phyloP scores from a whole-genome alignment of 2,329 filamentous ascomycete genomes.

The Tolypocladium capitatum region DNA sequence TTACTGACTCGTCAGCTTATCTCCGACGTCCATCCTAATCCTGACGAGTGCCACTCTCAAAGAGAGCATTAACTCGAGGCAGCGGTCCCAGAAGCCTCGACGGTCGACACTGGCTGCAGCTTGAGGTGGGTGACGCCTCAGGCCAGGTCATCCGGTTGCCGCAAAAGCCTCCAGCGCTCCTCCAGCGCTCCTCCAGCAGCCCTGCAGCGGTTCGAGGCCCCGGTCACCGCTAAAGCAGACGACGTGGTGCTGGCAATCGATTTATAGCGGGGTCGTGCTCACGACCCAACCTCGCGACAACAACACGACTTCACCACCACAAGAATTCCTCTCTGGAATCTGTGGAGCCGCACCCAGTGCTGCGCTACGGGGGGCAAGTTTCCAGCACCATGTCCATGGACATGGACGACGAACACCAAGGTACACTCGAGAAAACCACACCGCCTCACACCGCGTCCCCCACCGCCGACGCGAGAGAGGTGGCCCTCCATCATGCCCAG shows the following conservation, averaged over 20 bases:
- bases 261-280: not conserved
- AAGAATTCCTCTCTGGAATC: not conserved
- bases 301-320: not conserved
- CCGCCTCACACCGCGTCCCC: conserved; percentile 24
- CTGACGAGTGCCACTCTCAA: not conserved
- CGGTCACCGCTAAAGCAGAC: not conserved
- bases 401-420: conserved; percentile 28
- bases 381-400: conserved; percentile 10
- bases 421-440: conserved; percentile 39
- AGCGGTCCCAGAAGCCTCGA: not conserved
- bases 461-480: conserved; percentile 33
- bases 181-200: not conserved
- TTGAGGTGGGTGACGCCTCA: not conserved
- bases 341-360: not conserved
- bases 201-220: not conserved
- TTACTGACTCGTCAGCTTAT: too few relatives aligned
- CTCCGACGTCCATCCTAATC: too few relatives aligned
- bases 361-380: not conserved
- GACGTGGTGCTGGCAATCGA: not conserved
- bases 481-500: conserved; percentile 70
- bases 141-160: not conserved
- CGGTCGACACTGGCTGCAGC: not conserved
- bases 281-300: not conserved
- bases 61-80: not conserved
- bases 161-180: not conserved